These are phyloP conservation scores for Aspergillus nidulans DNA, from an alignment of 495 filamentous ascomycete species.

Conservation along the genomic window DNA sequence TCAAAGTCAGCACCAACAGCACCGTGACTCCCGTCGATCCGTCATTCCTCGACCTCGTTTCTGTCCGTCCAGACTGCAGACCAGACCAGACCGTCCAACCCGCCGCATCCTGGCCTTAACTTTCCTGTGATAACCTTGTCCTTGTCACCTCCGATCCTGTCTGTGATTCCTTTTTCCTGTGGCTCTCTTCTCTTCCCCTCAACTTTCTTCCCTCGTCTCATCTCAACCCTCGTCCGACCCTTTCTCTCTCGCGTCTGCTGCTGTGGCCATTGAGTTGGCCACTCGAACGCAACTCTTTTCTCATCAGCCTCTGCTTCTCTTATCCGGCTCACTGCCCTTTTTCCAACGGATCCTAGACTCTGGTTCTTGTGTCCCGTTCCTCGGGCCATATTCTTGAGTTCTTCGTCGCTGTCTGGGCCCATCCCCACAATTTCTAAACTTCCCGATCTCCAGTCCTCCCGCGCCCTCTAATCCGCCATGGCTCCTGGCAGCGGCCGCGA, in stretches of 20 bases:
- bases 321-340: neutral
- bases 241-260: neutral
- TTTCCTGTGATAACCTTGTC: constrained; percentile 18
- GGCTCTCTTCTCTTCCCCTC: constrained; percentile 12
- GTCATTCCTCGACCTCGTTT: constrained; percentile 14
- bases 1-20: constrained; percentile 7
- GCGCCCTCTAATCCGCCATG: constrained; percentile 25
- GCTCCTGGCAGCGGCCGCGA: constrained; percentile 43
- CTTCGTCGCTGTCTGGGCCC: constrained; percentile 10
- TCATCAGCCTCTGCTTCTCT: neutral
- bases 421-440: constrained; percentile 12
- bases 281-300: neutral
- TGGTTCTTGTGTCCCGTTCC: constrained; percentile 8
- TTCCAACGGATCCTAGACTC: neutral
- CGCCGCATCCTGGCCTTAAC: constrained; percentile 21
- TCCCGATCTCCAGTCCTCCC: constrained; percentile 6
- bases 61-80: constrained; percentile 7
- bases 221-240: neutral
- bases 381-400: neutral
- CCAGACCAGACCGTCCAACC: constrained; percentile 1
- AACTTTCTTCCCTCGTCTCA: neutral
- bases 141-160: constrained; percentile 14
- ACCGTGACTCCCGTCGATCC: constrained; percentile 14
- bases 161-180: constrained; percentile 13
- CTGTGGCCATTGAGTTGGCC: constrained; percentile 2